These are phyloP conservation scores for Strigomonas culicis DNA, from an alignment of 208 protist genomes.

Conservation along the genomic window DNA sequence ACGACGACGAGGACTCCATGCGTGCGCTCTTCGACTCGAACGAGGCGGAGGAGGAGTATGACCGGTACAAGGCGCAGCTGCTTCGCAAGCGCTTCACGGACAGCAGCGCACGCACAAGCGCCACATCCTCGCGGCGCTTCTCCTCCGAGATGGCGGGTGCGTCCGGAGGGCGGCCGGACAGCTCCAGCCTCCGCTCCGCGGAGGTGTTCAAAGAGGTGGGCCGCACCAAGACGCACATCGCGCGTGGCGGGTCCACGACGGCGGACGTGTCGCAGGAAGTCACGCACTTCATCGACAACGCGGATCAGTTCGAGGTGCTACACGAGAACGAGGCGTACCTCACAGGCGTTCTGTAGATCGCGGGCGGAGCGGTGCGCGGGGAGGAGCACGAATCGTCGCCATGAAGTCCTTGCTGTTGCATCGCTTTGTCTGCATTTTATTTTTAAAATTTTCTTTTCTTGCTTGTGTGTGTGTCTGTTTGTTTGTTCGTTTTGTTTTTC, in stretches of 20 bases:
- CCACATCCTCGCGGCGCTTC: neutral
- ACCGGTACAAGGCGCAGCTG: constrained; percentile 36
- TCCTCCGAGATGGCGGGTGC: neutral
- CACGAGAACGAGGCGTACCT: neutral
- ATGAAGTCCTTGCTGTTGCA: neutral
- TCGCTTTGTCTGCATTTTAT: constrained; percentile 14
- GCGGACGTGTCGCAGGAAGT: constrained; percentile 9
- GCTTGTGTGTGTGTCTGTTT: constrained; percentile 3
- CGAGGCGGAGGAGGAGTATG: constrained; percentile 65
- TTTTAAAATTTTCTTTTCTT: constrained; percentile 15
- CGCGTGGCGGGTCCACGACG: constrained; percentile 9
- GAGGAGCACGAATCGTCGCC: too few relatives aligned
- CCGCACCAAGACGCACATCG: constrained; percentile 30
- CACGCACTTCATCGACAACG: constrained; percentile 14
- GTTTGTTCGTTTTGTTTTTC: constrained; percentile 11
- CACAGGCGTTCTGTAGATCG: neutral
- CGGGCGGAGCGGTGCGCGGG: too few relatives aligned
- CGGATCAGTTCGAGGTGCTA: constrained; percentile 8
- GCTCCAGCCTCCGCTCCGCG: neutral
- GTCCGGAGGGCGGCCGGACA: neutral
- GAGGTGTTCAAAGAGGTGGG: constrained; percentile 26
- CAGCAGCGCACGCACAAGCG: neutral
- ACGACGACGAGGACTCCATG: neutral
- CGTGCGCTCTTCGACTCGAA: constrained; percentile 21
- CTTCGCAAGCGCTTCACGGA: constrained; percentile 6